Evolutionary conservation across 345 rosid species (phyloP), one percentile per base, ranked within the genome.

Genomic region (Microthlaspi erraticum): DNA sequence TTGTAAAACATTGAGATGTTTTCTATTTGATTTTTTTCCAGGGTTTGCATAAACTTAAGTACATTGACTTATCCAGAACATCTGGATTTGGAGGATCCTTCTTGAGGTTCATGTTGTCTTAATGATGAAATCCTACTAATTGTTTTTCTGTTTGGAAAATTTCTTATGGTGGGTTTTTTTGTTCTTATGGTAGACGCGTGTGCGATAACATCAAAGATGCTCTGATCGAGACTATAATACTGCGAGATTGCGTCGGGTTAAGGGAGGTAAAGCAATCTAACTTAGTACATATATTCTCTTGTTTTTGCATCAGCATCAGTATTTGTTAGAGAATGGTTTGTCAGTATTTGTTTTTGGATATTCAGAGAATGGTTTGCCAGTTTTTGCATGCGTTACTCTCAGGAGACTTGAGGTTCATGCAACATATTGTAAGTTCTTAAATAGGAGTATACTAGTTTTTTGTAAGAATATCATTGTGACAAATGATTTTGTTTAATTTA

Each of bases 201-300:
- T 2, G 8, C 17, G 3, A 7, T 41, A 9, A 12, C 26, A 37
- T 10, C 32, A 37, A 41, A 49, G 67, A 52, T 42, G 16, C 31
- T 50, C 36, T 39, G 13, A 60, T 71, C 19, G 60, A 71, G 60
- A 71, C 68, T 60, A 14, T 71, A n/a, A 51, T 61, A 51, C 13
- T 71, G 75, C 53, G 44, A 19, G 36, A 60, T 23, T 71, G 61
- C 37, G 0, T 0, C 12, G 17, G 13, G 4, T 17, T 71, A 41
- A 6, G 31, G 9, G 53, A 60, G 75, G 75, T 71, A 60, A 31
- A 51, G 6, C 7, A 17, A 39, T 49, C 39, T 7, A 57, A 26
- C 54, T 3, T 32, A 57, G 45, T 6, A 42, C 10, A 29, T 7
- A 29, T 7, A 20, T 3, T 57, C 17, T 57, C 32, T 19, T 20